A percentile compares a stretch with the other conserved stretches of the same genome.
These are phyloP conservation scores for Tremellales sp. DNA, from an alignment of 1,284 basidiomycete species.

Conservation along the genomic window DNA sequence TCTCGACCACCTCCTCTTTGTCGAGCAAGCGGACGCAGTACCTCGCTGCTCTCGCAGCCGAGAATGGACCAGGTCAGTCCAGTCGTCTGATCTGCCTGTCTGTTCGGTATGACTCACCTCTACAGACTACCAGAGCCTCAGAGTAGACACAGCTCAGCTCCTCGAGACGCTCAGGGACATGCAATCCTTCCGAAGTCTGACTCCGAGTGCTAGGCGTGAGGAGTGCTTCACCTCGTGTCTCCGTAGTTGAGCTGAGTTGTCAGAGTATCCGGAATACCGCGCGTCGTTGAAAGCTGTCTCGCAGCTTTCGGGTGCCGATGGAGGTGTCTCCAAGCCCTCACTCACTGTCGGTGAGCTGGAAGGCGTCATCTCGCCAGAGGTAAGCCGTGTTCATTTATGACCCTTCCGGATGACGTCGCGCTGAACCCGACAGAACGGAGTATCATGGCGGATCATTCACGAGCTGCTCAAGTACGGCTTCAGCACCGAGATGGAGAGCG, in stretches of 20 bases:
- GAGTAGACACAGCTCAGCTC: slow-evolving; percentile 7
- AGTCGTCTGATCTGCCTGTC: neutral
- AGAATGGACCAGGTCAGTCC: slow-evolving; percentile 14
- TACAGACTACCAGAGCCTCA: slow-evolving; percentile 12
- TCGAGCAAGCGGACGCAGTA: slow-evolving; percentile 6
- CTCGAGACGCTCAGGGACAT: slow-evolving; percentile 18
- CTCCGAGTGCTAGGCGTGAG: slow-evolving; percentile 4
- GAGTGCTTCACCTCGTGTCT: neutral
- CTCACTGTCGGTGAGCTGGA: slow-evolving; percentile 29
- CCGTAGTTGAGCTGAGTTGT: neutral
- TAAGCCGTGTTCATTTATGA: slow-evolving; percentile 7
- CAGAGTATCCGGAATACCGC: slow-evolving; percentile 12
- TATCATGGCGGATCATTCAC: slow-evolving; percentile 28
- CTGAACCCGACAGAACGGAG: slow-evolving; percentile 24
- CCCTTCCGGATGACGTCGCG: neutral
- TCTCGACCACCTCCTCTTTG: neutral
- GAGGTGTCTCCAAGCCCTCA: slow-evolving; percentile 5
- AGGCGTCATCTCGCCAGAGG: slow-evolving; percentile 24
- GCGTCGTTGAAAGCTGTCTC: slow-evolving; percentile 11
- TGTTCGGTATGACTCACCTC: neutral
- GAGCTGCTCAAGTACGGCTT: slow-evolving; percentile 22
- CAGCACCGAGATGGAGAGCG: slow-evolving; percentile 15
- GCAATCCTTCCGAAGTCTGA: slow-evolving; percentile 19
- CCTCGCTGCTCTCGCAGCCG: slow-evolving; percentile 8
- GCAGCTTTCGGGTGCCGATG: slow-evolving; percentile 10